Base-by-base conservation (phyloP, 345 rosid genomes). In the Eucalyptus curtisii region DNA sequence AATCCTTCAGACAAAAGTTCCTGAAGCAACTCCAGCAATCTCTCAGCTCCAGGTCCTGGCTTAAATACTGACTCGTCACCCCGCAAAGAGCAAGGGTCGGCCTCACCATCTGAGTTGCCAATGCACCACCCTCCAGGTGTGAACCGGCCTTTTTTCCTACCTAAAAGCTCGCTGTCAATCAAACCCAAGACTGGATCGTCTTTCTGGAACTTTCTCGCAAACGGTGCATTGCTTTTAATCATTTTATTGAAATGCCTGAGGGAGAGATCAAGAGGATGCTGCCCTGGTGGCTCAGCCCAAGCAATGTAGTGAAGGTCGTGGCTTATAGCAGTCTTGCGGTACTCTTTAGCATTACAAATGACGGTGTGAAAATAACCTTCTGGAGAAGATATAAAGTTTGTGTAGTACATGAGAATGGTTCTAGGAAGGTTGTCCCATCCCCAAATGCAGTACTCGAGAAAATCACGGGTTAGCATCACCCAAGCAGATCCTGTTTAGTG, bases 341-440 rank as follows among this genome's bases (percentile, higher is more conserved):
- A 96, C 89, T 95, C 94, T 48, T 93, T 92, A 40, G 89, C 91
- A 91, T 97, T 96, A 93, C 99, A 97, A 37, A 96, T 93, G 82
- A 97, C 95, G 5, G 99, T 97, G 90, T 97, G 99, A 91, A 96
- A 97, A 88, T 97, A 97, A 14, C 99, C 99, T 95, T 96, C 99
- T 7, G 99, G 98, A 40, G 99, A 97, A 50, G 99, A 97, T 42
- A 97, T 87, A 48, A 97, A 97, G 89, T 95, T 97, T 10, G 99
- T 91, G 90, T 97, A 96, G 89, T 97, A 96, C 99, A 96, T 95
- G 22, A 97, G 93, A 88, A 94, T 90, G 19, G 98, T 96, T 85
- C 99, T 92, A 2, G 99, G 98, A 86, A 96, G 94, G 89, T 95
- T 97, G 86, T 96, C 97, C 99, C 99, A 97, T 76, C 98, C 98